phyloP scores from a whole-genome alignment of 1,139 yeast genomes.

The Saccharomyces hybrid region DNA sequence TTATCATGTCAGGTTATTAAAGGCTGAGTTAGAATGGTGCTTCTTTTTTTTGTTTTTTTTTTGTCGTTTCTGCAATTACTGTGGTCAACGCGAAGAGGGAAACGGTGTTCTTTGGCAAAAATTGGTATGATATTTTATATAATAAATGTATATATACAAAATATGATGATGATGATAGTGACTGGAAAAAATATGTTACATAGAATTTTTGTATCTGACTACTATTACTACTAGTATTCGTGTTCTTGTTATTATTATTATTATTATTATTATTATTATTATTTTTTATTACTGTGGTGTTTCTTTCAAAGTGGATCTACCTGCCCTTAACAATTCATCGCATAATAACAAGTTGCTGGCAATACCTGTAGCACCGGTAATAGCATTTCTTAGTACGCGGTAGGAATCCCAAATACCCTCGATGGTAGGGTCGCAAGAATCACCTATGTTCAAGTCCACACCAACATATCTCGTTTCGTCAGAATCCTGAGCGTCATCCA shows the following conservation, averaged over 20 bases:
- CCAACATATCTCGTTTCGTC: slow-evolving; percentile 81
- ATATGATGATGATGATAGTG: neutral
- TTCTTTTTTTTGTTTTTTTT: neutral
- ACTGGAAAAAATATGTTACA: neutral
- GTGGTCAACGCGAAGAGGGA: neutral
- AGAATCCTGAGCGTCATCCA: slow-evolving; percentile 34
- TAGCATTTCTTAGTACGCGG: slow-evolving; percentile 87
- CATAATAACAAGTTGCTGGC: slow-evolving; percentile 87
- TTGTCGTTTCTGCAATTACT: neutral
- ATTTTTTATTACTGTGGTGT: slow-evolving; percentile 23
- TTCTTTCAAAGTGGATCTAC: slow-evolving; percentile 81
- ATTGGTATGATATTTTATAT: neutral
- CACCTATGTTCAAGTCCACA: slow-evolving; percentile 83
- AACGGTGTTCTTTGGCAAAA: neutral
- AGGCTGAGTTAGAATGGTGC: neutral
- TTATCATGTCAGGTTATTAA: neutral
- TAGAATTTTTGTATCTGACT: neutral
- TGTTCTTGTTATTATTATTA: neutral
- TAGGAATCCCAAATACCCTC: slow-evolving; percentile 97
- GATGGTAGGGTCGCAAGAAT: slow-evolving; percentile 88
- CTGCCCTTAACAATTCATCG: slow-evolving; percentile 95
- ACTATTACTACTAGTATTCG: neutral
- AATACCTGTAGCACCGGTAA: slow-evolving; percentile 89
- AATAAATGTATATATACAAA: neutral
- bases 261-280: neutral